Base-by-base conservation (phyloP, 768 basidiomycete genomes). In the Wakefieldia striispora region DNA sequence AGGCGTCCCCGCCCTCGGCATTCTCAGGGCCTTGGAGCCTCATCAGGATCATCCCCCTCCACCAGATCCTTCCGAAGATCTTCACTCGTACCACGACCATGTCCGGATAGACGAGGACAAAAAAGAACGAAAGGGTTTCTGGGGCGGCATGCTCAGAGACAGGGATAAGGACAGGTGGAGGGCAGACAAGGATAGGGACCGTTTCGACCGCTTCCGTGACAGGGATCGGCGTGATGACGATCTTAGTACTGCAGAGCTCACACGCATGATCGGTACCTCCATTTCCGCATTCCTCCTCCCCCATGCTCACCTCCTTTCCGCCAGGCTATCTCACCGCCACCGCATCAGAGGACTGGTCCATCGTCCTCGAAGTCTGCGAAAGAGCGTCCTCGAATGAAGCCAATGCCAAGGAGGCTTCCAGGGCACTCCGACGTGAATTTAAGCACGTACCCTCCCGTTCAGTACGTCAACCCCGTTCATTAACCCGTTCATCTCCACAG, bases 361-460 rank as follows among this genome's bases (percentile, higher is more conserved):
- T 91, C 26, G 86, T 94, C 0, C 74, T 92, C 43, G 90, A 92
- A 46, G 88, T 94, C 14, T 93, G 89, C 59, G 92, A 95, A 46
- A 75, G 88, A 29, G 88, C 89, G 4, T 88, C 88, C 1, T 67
- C 79, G 2, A 86, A 62, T 57, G 89, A 93, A 48, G 63, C 69
- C 9, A 83, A 83, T 45, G 88, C 90, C 10, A 93, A 88, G 63
- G 93, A 94, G 61, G 91, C 92, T 0, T 82, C 86, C 6, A 82
- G 83, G 45, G 89, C 92, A 1, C 73, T 95, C 38, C 72, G 92
- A 42, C 79, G 84, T 37, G 91, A 92, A 65, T 91, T 97, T 77
- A 93, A 93, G 83, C 88, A 51, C 49, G 78, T 65, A 24, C 3
- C 19, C 14, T 34, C 29, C 33, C 11, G 6, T 24, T 21, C 42